Evolutionary conservation across 2,329 filamentous ascomycete genomes (phyloP).

Genomic region (Nothophoma quercina): DNA sequence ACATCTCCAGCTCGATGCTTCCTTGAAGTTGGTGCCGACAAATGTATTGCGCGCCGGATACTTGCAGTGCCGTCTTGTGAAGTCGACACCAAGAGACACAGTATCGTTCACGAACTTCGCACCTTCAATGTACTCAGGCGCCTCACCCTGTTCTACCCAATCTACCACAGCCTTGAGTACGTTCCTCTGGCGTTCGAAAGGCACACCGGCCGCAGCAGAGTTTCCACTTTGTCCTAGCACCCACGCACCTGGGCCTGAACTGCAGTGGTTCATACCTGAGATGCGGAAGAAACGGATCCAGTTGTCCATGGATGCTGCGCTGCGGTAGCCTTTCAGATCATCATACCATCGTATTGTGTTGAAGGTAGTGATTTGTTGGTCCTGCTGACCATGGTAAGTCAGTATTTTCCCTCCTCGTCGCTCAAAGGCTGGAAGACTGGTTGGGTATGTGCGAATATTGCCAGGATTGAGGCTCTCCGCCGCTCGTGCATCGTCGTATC

Average conservation of each 20-base stretch:
- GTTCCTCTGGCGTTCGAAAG: constrained; percentile 25
- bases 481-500: constrained; percentile 31
- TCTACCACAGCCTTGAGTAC: constrained; percentile 53
- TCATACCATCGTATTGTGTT: constrained; percentile 57
- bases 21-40: not conserved
- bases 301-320: constrained; percentile 24
- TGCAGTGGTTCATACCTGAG: constrained; percentile 62
- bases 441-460: constrained; percentile 48
- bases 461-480: constrained; percentile 47
- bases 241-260: constrained; percentile 55
- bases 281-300: constrained; percentile 60
- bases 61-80: constrained; percentile 58
- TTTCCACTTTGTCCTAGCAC: constrained; percentile 37
- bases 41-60: constrained; percentile 16
- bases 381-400: constrained; percentile 54
- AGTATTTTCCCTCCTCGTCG: constrained; percentile 54
- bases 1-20: constrained; percentile 7
- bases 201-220: constrained; percentile 25
- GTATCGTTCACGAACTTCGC: constrained; percentile 49
- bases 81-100: constrained; percentile 51
- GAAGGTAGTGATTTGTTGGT: constrained; percentile 54
- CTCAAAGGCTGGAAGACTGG: constrained; percentile 42
- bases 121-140: constrained; percentile 48
- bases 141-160: constrained; percentile 52
- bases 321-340: constrained; percentile 39